These are phyloP conservation scores for Ensete glaucum DNA, from an alignment of 176 grass and related monocot species.

Conservation along the genomic window DNA sequence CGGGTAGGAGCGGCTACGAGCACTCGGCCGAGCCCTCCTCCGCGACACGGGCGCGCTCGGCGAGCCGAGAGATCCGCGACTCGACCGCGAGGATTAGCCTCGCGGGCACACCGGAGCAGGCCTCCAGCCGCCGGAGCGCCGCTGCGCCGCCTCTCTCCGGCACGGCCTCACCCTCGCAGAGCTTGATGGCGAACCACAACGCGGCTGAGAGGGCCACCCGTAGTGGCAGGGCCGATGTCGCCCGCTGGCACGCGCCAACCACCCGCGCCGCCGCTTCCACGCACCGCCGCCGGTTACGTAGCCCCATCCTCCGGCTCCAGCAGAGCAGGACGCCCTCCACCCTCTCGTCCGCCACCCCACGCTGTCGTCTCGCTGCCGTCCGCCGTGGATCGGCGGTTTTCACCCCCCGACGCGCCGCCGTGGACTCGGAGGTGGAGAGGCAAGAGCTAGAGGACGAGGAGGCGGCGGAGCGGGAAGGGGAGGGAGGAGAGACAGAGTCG, in stretches of 20 bases:
- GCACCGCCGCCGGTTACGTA: constrained; percentile 3
- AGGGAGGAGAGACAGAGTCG: not conserved
- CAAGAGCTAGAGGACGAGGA: not conserved
- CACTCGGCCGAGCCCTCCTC: constrained; percentile 21
- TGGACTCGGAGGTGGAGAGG: constrained; percentile 16
- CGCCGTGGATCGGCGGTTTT: not conserved
- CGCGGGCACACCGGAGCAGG: constrained; percentile 17
- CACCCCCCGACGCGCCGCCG: not conserved
- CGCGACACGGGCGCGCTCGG: not conserved
- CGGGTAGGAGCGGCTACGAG: not conserved
- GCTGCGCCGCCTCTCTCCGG: not conserved
- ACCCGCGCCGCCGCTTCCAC: not conserved
- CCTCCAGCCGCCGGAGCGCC: constrained; percentile 10
- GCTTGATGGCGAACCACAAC: constrained; percentile 14
- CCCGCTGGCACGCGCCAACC: not conserved
- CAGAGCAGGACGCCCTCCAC: constrained; percentile 3
- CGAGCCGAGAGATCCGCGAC: not conserved
- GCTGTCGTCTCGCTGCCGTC: not conserved
- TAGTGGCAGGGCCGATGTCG: not conserved
- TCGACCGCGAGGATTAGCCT: constrained; percentile 6
- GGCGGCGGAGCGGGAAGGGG: not conserved
- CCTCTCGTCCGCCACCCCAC: not conserved
- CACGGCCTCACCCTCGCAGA: not conserved
- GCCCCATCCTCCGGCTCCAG: constrained; percentile 12
- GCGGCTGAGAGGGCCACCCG: constrained; percentile 5